These are phyloP conservation scores for Chaetomium sp. DNA, from an alignment of 2,329 filamentous ascomycete species.

Conservation along the genomic window DNA sequence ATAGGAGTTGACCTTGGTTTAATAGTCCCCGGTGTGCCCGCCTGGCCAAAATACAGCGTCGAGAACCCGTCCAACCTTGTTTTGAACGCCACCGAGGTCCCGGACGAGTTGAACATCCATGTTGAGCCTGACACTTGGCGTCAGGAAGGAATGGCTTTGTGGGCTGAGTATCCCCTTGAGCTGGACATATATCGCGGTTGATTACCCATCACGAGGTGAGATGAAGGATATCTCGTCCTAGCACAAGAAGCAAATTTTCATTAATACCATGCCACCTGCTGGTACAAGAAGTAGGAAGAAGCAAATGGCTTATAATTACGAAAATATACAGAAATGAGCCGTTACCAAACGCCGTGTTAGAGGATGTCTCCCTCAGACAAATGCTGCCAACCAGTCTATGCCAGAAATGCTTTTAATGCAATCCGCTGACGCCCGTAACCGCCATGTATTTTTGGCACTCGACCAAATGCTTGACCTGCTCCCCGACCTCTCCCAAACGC, in stretches of 20 bases:
- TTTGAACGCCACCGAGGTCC: not conserved
- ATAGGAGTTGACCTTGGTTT: not conserved
- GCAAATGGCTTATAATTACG: not conserved
- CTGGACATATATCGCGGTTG: not conserved
- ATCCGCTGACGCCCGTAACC: constrained; percentile 49
- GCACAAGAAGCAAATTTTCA: not conserved
- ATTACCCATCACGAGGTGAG: not conserved
- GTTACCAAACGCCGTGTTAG: not conserved
- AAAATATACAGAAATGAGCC: not conserved
- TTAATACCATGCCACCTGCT: not conserved
- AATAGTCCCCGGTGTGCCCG: not conserved
- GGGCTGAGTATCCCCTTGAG: constrained; percentile 3
- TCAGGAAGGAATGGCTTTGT: constrained; percentile 1
- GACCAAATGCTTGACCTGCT: constrained; percentile 75
- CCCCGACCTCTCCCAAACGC: constrained; percentile 74
- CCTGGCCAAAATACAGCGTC: constrained; percentile 6
- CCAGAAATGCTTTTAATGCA: constrained; percentile 33
- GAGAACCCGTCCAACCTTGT: constrained; percentile 5
- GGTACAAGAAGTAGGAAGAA: not conserved
- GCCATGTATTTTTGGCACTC: constrained; percentile 68
- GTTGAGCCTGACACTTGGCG: constrained; percentile 7
- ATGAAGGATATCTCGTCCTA: not conserved
- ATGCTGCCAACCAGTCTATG: not conserved
- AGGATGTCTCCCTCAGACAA: not conserved
- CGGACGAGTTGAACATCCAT: not conserved